Conservation (phyloP, 2,329 filamentous ascomycete genomes). For the Colletotrichum magnum region DNA sequence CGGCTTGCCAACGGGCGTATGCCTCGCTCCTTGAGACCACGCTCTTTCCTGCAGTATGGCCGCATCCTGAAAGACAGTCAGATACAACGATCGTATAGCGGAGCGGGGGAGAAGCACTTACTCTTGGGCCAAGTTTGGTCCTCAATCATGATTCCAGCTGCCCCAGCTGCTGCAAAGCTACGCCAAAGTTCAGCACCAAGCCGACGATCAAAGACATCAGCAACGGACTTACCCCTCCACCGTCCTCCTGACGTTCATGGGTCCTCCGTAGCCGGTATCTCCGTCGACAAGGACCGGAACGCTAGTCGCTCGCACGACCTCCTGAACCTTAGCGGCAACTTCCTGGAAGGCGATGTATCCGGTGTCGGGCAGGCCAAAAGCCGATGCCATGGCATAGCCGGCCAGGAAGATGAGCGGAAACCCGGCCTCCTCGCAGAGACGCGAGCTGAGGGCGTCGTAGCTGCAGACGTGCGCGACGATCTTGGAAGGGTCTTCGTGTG, state of each 20-base stretch:
- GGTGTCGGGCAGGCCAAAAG: conserved; percentile 60
- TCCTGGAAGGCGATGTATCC: conserved; percentile 64
- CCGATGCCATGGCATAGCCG: conserved; percentile 57
- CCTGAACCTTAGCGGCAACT: conserved; percentile 61
- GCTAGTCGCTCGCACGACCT: conserved; percentile 52
- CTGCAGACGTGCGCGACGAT: conserved; percentile 59
- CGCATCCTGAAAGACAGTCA: conserved; percentile 42
- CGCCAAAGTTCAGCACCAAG: neutral
- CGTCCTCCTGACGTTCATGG: conserved; percentile 62
- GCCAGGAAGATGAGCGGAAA: conserved; percentile 61
- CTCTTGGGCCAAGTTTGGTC: conserved; percentile 65
- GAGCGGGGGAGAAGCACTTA: conserved; percentile 43
- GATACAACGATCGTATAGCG: neutral
- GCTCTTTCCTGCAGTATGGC: conserved; percentile 61
- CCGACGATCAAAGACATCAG: too few species aligned
- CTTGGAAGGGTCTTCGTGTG: conserved; percentile 56
- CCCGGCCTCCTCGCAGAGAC: conserved; percentile 60
- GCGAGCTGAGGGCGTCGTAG: conserved; percentile 60
- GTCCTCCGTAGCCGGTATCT: conserved; percentile 63
- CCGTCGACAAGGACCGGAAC: conserved; percentile 61
- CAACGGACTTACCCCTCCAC: conserved; percentile 54
- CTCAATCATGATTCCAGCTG: conserved; percentile 59
- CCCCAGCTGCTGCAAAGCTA: conserved; percentile 53
- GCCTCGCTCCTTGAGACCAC: conserved; percentile 61
- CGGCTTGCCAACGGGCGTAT: conserved; percentile 61